Conservation (phyloP, 2,329 filamentous ascomycete genomes). For the Plectosphaerella plurivora region DNA sequence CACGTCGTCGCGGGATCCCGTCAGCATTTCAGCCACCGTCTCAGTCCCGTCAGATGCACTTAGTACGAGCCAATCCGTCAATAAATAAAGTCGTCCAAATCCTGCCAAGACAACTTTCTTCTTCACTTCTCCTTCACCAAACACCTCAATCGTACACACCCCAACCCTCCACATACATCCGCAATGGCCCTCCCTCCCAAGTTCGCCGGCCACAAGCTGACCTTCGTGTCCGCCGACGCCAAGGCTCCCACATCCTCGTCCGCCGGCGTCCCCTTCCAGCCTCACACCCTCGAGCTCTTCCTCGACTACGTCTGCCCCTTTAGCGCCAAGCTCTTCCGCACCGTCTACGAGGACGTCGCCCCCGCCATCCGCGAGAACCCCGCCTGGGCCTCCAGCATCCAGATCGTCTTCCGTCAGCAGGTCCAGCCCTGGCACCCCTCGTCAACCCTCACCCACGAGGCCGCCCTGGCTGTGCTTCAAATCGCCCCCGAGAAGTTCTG, state of each 20-base stretch:
- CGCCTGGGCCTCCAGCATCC: slow-evolving; percentile 48
- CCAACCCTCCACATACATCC: background rate
- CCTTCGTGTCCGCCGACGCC: slow-evolving; percentile 33
- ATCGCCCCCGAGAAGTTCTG: slow-evolving; percentile 71
- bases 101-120: background rate
- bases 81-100: background rate
- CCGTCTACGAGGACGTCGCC: slow-evolving; percentile 62
- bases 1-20: background rate
- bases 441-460: slow-evolving; percentile 76
- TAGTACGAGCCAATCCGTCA: background rate
- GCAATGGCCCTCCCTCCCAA: slow-evolving; percentile 73
- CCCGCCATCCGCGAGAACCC: slow-evolving; percentile 62
- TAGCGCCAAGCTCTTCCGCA: slow-evolving; percentile 68
- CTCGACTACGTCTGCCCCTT: slow-evolving; percentile 89
- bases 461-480: slow-evolving; percentile 73
- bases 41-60: background rate
- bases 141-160: background rate
- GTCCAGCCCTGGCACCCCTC: slow-evolving; percentile 95
- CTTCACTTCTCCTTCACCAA: background rate
- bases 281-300: slow-evolving; percentile 62
- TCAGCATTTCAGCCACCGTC: background rate
- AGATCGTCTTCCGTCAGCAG: slow-evolving; percentile 84
- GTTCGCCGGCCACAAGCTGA: slow-evolving; percentile 68
- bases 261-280: slow-evolving; percentile 33
- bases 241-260: slow-evolving; percentile 24